Base-by-base conservation (phyloP, 1,284 basidiomycete genomes). In the Papiliotrema flavescens region DNA sequence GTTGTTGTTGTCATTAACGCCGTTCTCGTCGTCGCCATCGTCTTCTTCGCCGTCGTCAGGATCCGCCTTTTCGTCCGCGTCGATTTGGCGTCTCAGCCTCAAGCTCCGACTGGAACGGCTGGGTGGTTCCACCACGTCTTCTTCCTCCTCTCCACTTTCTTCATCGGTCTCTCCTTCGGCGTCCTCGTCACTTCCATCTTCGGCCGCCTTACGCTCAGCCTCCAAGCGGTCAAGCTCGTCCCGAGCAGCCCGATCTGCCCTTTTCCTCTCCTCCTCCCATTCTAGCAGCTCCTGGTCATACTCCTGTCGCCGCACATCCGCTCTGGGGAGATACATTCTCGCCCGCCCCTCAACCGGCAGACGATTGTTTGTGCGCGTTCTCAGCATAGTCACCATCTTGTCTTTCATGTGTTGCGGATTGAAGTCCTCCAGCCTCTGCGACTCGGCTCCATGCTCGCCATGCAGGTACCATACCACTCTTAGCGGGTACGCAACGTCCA, bases 341-440 rank as follows among this genome's bases (percentile, higher is more conserved):
- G 70, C 71, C 22, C 67, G 43, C 0, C 69, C 69, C 11, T 55
- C 60, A 3, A 74, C 63, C 14, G 36, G 48, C 14, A 41, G 41
- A 0, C 51, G 32, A 22, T 64, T 43, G 17, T 63, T 66, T 20
- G 49, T 13, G 1, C 71, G 49, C 13, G 56, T 49, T 17, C 47
- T 39, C 11, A 70, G 60, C 9, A 66, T 64, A 2, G 51, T 53
- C 13, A 60, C 44, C 62, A 74, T 65, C 60, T 71, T 71, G 40
- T 67, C 65, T 43, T 69, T 69, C 71, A 74, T 72, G 53, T 74
- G 67, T 54, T 73, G 69, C 2, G 62, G 51, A 45, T 65, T 70
- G 54, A 60, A 69, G 26, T 57, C 34, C 43, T 59, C 54, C 23
- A 74, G 56, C 1, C n/a, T 17, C 15, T 59, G 37, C 1, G 43